Evolutionary conservation across 2,329 filamentous ascomycete genomes (phyloP).

Genomic region (Fusarium setosum): DNA sequence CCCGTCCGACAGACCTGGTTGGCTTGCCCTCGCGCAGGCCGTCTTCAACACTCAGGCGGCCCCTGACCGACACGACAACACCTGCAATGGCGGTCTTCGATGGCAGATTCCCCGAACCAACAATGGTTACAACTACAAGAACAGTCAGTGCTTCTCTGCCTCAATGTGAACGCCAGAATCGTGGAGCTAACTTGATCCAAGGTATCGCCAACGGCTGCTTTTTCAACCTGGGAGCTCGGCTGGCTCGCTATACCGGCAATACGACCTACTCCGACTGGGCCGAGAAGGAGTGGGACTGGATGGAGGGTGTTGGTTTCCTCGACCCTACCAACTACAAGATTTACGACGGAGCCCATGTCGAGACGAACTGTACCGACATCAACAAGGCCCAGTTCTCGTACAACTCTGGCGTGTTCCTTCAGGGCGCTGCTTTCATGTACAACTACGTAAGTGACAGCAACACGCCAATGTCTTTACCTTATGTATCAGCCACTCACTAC

Average conservation of each 20-base stretch:
- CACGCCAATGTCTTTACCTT: background rate
- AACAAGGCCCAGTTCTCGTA: constrained; percentile 70
- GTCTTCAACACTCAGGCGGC: constrained; percentile 70
- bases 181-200: constrained; percentile 17
- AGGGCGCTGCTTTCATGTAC: constrained; percentile 73
- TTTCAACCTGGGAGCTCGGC: constrained; percentile 74
- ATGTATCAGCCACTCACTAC: constrained; percentile 9
- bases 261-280: constrained; percentile 73
- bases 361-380: constrained; percentile 64
- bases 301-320: constrained; percentile 66
- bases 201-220: constrained; percentile 70
- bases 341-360: constrained; percentile 67
- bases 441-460: constrained; percentile 57
- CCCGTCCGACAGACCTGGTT: constrained; percentile 59
- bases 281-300: constrained; percentile 72
- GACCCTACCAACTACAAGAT: constrained; percentile 68
- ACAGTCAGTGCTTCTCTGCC: constrained; percentile 51
- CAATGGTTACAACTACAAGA: constrained; percentile 81
- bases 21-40: constrained; percentile 69
- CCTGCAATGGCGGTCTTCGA: constrained; percentile 71
- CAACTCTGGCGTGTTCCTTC: constrained; percentile 67
- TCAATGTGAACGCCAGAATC: no score
- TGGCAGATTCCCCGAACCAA: constrained; percentile 85
- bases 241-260: constrained; percentile 78
- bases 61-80: constrained; percentile 67